Conservation (phyloP, 164 flowering plant species). For the Kingdonia uniflora region DNA sequence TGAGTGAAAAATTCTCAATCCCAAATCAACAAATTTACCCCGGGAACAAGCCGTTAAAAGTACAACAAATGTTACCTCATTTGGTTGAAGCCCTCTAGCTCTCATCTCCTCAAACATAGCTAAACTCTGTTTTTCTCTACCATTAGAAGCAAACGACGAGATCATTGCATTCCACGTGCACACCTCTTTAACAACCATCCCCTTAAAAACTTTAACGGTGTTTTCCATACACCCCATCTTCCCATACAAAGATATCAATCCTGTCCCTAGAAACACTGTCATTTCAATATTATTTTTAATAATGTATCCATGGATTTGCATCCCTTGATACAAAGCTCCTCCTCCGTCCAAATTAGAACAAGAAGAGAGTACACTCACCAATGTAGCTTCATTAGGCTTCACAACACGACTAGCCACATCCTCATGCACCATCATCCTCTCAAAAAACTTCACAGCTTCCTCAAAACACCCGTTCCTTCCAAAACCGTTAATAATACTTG, state of each 20-base stretch:
- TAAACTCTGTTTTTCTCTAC: slow-evolving; percentile 45
- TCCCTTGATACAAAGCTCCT: slow-evolving; percentile 38
- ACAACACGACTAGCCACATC: slow-evolving; percentile 20
- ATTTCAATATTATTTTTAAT: slow-evolving; percentile 28
- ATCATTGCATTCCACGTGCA: slow-evolving; percentile 82
- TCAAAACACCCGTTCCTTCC: slow-evolving; percentile 25
- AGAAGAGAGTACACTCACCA: slow-evolving; percentile 53
- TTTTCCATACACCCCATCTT: slow-evolving; percentile 37
- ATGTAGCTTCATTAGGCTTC: slow-evolving; percentile 72
- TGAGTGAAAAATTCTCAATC: slow-evolving; percentile 36
- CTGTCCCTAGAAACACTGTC: slow-evolving; percentile 43
- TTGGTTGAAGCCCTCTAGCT: slow-evolving; percentile 25
- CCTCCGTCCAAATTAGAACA: slow-evolving; percentile 38
- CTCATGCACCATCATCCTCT: slow-evolving; percentile 38
- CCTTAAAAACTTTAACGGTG: slow-evolving; percentile 32
- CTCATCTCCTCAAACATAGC: slow-evolving; percentile 50
- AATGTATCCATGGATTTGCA: slow-evolving; percentile 55
- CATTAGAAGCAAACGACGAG: slow-evolving; percentile 46
- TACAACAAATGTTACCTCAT: slow-evolving; percentile 56
- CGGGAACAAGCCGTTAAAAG: slow-evolving; percentile 72
- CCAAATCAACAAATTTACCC: slow-evolving; percentile 36
- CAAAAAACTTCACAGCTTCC: slow-evolving; percentile 41
- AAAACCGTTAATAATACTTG: slow-evolving; percentile 59
- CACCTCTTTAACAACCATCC: slow-evolving; percentile 31
- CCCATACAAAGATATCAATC: slow-evolving; percentile 59